Evolutionary conservation across 441 rosid species (phyloP).

Genomic region (Breynia disticha): DNA sequence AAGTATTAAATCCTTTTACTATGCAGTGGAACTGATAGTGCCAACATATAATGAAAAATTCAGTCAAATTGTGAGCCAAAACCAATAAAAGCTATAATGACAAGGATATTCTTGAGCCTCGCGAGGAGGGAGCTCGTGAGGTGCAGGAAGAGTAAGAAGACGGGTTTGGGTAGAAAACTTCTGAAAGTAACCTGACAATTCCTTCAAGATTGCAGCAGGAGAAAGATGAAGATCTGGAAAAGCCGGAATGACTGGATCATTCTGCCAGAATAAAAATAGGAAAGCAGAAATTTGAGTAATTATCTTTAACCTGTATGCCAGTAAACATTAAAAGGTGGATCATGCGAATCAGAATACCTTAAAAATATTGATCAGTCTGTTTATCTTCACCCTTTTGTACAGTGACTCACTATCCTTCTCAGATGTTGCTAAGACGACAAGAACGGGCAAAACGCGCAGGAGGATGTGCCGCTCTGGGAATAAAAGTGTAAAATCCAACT

Average conservation of each 20-base stretch:
- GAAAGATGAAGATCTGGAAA: constrained; percentile 99
- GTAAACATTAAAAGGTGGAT: not conserved
- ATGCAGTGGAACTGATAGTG: no score
- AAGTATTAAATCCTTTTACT: no score
- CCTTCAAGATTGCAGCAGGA: constrained; percentile 96
- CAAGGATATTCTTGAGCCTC: constrained; percentile 97
- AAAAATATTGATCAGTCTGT: constrained; percentile 84
- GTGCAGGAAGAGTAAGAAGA: constrained; percentile 91
- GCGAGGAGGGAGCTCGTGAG: constrained; percentile 87
- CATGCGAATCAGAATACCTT: constrained; percentile 50
- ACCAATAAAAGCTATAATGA: no score
- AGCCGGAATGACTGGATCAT: constrained; percentile 96
- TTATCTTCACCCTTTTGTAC: constrained; percentile 94
- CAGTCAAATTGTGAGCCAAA: no score
- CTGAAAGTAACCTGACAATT: constrained; percentile 73
- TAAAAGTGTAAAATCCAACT: constrained; percentile 91
- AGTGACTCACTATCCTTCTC: constrained; percentile 95
- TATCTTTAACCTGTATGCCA: constrained; percentile 8
- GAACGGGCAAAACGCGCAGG: constrained; percentile 93
- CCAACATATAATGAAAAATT: not conserved
- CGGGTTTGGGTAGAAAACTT: constrained; percentile 86
- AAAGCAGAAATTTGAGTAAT: constrained; percentile 5
- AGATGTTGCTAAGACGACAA: constrained; percentile 95
- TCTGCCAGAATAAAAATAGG: constrained; percentile 47
- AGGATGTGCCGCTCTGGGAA: constrained; percentile 96